Evolutionary conservation across 2,329 filamentous ascomycete genomes (phyloP).

Genomic region (Calycina marina): DNA sequence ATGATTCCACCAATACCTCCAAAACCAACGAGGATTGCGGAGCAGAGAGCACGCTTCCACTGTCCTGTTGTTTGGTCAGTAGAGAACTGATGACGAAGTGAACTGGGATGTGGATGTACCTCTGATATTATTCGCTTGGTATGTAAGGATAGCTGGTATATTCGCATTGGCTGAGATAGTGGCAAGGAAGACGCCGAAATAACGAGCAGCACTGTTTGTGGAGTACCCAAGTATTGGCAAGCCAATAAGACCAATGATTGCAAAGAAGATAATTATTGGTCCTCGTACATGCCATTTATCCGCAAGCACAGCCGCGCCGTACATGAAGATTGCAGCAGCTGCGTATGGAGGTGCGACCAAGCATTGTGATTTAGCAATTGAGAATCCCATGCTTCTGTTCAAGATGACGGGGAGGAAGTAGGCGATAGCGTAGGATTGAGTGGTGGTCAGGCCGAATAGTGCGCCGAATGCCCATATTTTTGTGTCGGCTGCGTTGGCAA

Average conservation of each 20-base stretch:
- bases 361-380: conserved; percentile 35
- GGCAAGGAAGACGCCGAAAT: conserved; percentile 38
- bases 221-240: conserved; percentile 31
- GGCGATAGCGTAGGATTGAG: conserved; percentile 59
- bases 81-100: not conserved
- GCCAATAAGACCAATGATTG: conserved; percentile 16
- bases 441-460: conserved; percentile 52
- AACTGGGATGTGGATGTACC: conserved; percentile 27
- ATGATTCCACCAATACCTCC: conserved; percentile 69
- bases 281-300: conserved; percentile 34
- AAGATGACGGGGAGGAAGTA: conserved; percentile 73
- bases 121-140: conserved; percentile 66
- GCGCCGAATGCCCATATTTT: conserved; percentile 48
- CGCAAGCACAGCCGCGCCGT: conserved; percentile 29
- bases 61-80: conserved; percentile 27
- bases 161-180: conserved; percentile 50
- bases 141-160: conserved; percentile 59
- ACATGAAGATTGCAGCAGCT: conserved; percentile 32
- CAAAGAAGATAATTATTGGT: conserved; percentile 8
- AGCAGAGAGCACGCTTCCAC: conserved; percentile 75
- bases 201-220: conserved; percentile 33
- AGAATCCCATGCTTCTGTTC: conserved; percentile 37
- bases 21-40: conserved; percentile 60
- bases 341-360: conserved; percentile 37
- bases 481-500: conserved; percentile 31